Base-by-base conservation (phyloP, 345 rosid species). In the Luvunga scandens region DNA sequence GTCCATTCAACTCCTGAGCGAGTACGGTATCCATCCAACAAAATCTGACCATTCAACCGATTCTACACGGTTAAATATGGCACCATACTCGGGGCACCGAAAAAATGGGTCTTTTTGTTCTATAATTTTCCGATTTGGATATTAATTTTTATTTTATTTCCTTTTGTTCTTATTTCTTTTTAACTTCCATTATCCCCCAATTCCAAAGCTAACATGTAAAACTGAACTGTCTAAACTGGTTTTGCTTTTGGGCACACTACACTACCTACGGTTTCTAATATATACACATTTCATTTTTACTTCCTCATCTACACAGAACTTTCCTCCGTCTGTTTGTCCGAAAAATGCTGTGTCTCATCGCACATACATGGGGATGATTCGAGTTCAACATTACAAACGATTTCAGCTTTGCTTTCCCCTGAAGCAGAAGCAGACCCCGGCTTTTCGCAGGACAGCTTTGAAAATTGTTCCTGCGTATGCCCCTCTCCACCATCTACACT, bases 381-480 rank as follows among this genome's bases (percentile, higher is more conserved):
- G 3, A 30, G 69, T 59, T 76, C 73, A 75, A 77, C 85, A 73
- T 57, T 77, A 66, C 79, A 83, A 33, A 55, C 67, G 50, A 65
- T 38, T 69, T 71, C 77, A 59, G 36, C 38, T 56, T 36, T 39
- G 67, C 18, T 59, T 38, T 60, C 79, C 45, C 65, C 83, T 50
- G 70, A 45, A 45, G 50, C 50, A 13, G 50, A 67, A 33, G 18
- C 68, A 14, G 61, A 56, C 21, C 8, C 77, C 1, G 53, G 67
- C 22, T 57, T 72, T 76, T 62, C 75, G 48, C 84, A 81, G 79
- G 89, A 82, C 66, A 76, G 65, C 85, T 86, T 82, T 74, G 86
- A 85, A 80, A 83, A 56, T 66, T 87, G 85, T 77, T 84, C 87
- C 88, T 75, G 82, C 88, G 57, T 75, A 70, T 72, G 72, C 69